phyloP scores from a whole-genome alignment of 352 stramenopile species.

The Phytophthora melonis region DNA sequence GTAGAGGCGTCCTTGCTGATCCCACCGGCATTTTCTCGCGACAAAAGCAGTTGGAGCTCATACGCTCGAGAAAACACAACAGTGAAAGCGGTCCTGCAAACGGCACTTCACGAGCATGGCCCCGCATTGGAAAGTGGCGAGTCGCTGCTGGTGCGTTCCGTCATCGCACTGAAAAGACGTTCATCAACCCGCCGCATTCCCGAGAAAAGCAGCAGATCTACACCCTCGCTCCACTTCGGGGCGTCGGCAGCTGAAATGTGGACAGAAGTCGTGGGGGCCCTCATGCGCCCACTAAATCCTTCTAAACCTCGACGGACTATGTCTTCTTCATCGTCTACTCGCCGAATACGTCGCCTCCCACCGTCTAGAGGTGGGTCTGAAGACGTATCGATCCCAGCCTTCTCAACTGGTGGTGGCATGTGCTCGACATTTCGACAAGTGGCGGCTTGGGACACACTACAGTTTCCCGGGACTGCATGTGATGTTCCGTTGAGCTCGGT shows the following conservation, averaged over 20 bases:
- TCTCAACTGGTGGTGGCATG: slow-evolving; percentile 12
- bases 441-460: slow-evolving; percentile 15
- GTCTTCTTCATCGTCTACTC: slow-evolving; percentile 28
- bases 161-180: slow-evolving; percentile 27
- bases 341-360: slow-evolving; percentile 31
- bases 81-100: slow-evolving; percentile 21
- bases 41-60: neutral
- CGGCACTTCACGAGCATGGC: slow-evolving; percentile 37
- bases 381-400: neutral
- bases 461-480: slow-evolving; percentile 46
- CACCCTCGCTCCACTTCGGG: slow-evolving; percentile 46
- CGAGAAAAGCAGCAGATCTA: slow-evolving; percentile 13
- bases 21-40: neutral
- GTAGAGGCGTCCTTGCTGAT: slow-evolving; percentile 35
- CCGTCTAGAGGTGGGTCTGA: neutral
- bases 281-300: slow-evolving; percentile 2
- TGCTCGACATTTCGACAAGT: slow-evolving; percentile 43
- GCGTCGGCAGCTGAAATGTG: slow-evolving; percentile 32
- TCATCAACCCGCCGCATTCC: neutral
- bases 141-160: slow-evolving; percentile 26
- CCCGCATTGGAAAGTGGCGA: slow-evolving; percentile 28
- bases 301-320: slow-evolving; percentile 16
- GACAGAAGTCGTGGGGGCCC: slow-evolving; percentile 21
- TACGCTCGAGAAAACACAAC: neutral
- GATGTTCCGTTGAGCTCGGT: slow-evolving; percentile 48